Evolutionary conservation across 495 filamentous ascomycete species (phyloP).

Genomic region (Talaromyces wortmannii): DNA sequence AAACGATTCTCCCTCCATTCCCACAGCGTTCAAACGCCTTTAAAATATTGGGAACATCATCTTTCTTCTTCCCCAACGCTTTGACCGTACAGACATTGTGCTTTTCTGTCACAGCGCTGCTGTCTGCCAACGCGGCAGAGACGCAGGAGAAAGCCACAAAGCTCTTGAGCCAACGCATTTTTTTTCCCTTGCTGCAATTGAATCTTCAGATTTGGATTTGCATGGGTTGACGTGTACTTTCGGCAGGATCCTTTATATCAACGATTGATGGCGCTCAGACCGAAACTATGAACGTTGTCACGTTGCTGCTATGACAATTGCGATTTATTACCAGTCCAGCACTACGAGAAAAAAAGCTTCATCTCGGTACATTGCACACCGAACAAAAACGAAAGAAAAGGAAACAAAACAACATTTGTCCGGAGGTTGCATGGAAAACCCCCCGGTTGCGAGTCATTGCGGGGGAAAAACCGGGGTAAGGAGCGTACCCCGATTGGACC

Average conservation of each 20-base stretch:
- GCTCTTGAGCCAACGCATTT: conserved; percentile 1
- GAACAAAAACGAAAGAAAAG: too few species aligned
- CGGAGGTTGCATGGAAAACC: too few species aligned
- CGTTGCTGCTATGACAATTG: too few species aligned
- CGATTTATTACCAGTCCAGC: too few species aligned
- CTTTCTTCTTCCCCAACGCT: conserved; percentile 17
- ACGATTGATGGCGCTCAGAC: too few species aligned
- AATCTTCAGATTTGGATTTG: too few species aligned
- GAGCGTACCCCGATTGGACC: neutral
- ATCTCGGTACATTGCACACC: too few species aligned
- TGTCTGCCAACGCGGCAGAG: neutral
- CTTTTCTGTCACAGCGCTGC: neutral
- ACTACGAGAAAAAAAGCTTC: too few species aligned
- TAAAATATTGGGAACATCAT: conserved; percentile 45
- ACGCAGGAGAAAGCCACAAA: neutral
- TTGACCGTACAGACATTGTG: conserved; percentile 19
- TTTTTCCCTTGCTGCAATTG: neutral
- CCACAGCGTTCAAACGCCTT: conserved; percentile 43
- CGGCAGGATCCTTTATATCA: too few species aligned
- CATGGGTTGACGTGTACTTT: too few species aligned
- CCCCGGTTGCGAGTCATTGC: neutral
- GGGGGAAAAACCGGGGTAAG: neutral
- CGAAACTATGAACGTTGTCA: too few species aligned
- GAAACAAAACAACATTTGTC: too few species aligned
- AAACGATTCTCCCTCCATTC: conserved; percentile 44